A percentile compares a stretch with the other conserved stretches of the same genome.
These are phyloP conservation scores for Colletotrichum horii DNA, from an alignment of 2,329 filamentous ascomycete genomes.

Conservation along the genomic window DNA sequence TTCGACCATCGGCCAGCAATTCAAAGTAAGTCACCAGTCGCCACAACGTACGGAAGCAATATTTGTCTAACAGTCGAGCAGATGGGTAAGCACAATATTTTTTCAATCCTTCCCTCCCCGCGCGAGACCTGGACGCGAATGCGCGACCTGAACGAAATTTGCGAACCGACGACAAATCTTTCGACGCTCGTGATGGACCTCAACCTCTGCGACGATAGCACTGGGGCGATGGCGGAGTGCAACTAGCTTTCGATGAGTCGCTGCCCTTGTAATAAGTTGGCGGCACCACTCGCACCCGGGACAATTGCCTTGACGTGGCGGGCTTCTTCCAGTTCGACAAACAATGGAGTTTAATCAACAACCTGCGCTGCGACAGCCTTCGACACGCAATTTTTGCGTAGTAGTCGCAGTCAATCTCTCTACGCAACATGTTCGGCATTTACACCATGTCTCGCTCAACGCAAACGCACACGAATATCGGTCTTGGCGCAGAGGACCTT, in stretches of 20 bases:
- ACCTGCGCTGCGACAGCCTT: neutral
- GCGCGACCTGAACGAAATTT: neutral
- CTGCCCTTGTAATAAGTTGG: neutral
- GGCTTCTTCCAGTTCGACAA: neutral
- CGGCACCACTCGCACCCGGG: neutral
- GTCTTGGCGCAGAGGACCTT: neutral
- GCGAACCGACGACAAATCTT: slow-evolving; percentile 14
- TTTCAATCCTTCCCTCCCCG: neutral
- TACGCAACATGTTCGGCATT: neutral
- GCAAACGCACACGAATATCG: neutral
- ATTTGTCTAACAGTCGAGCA: slow-evolving; percentile 46
- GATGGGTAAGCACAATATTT: slow-evolving; percentile 63
- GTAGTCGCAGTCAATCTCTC: neutral
- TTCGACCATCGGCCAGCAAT: slow-evolving; percentile 24
- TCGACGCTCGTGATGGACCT: neutral
- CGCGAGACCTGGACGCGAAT: neutral
- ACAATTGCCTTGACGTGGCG: neutral
- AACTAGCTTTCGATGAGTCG: neutral
- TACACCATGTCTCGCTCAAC: neutral
- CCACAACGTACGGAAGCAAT: neutral
- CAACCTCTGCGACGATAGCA: slow-evolving; percentile 17
- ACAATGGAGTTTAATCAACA: neutral
- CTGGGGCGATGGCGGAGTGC: neutral
- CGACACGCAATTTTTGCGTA: neutral
- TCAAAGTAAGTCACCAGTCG: slow-evolving; percentile 21